Evolutionary conservation across 495 filamentous ascomycete genomes (phyloP).

Genomic region (Symbiotaphrina buchneri): DNA sequence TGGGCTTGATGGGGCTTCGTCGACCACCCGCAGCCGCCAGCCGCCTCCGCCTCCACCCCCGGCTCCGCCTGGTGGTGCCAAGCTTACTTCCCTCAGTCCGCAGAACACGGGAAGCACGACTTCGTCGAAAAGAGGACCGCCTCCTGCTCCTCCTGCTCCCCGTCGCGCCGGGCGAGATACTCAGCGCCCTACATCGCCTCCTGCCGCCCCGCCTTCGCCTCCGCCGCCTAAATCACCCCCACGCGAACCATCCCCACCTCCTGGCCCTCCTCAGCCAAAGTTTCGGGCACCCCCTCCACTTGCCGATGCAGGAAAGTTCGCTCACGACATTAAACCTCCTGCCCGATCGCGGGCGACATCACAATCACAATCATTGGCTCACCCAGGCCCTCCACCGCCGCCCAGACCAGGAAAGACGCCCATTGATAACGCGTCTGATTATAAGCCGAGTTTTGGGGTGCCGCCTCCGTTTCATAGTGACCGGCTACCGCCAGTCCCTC

Average conservation of each 20-base stretch:
- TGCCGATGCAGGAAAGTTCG: constrained; percentile 67
- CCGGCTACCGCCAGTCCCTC: constrained; percentile 49
- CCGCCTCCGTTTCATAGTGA: constrained; percentile 56
- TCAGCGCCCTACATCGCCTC: constrained; percentile 18
- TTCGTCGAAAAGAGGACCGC: constrained; percentile 39
- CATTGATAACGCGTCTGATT: constrained; percentile 36
- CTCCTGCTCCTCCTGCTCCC: constrained; percentile 70
- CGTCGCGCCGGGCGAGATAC: constrained; percentile 30
- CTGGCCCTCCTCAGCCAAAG: constrained; percentile 25
- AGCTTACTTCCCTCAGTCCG: constrained; percentile 30
- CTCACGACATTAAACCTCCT: constrained; percentile 26
- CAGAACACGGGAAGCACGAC: constrained; percentile 42
- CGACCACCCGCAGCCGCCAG: too few species aligned
- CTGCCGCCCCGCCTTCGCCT: constrained; percentile 19
- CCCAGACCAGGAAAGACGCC: constrained; percentile 76
- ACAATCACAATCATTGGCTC: constrained; percentile 33
- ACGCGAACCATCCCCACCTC: constrained; percentile 30
- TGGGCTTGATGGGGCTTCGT: constrained; percentile 18
- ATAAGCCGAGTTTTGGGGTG: constrained; percentile 39
- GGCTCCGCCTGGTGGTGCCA: constrained; percentile 13
- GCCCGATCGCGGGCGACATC: constrained; percentile 21
- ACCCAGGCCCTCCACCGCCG: constrained; percentile 57
- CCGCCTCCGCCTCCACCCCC: constrained; percentile 38
- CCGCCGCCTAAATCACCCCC: constrained; percentile 20
- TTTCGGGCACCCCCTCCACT: constrained; percentile 73